Conservation (phyloP, 345 rosid species). For the Citrus mangshanensis region DNA sequence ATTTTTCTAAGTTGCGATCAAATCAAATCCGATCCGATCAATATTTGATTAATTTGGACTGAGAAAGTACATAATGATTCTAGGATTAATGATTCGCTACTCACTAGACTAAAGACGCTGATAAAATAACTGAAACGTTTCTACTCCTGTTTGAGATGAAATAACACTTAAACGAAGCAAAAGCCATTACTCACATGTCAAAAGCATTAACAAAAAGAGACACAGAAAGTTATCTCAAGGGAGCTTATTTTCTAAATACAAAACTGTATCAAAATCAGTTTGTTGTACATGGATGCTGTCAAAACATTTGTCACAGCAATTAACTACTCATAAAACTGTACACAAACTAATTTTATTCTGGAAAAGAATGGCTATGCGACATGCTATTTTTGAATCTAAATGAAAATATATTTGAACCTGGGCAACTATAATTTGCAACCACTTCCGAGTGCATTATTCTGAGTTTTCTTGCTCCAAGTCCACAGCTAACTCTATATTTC, state of each 20-base stretch:
- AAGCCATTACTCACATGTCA: background rate
- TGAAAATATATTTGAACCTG: conserved; percentile 3
- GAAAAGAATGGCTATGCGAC: conserved; percentile 9
- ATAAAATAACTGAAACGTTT: too few relatives aligned
- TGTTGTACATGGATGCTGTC: background rate
- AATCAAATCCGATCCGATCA: too few relatives aligned
- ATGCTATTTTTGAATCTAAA: background rate
- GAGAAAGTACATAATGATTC: background rate
- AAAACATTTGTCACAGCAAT: background rate
- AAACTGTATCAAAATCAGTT: background rate
- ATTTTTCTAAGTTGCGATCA: background rate
- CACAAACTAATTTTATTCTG: conserved; percentile 5
- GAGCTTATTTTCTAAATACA: background rate
- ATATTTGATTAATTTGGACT: background rate
- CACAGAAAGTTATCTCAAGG: background rate
- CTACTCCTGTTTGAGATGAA: background rate
- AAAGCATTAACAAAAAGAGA: background rate
- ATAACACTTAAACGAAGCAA: too few relatives aligned
- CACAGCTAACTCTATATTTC: conserved; percentile 8
- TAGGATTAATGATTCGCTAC: too few relatives aligned
- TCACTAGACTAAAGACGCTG: too few relatives aligned
- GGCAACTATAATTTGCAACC: background rate
- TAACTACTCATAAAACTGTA: background rate
- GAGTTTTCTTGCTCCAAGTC: conserved; percentile 1
- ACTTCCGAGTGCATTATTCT: conserved; percentile 4